A percentile compares a stretch with the other conserved stretches of the same genome.
phyloP scores from a whole-genome alignment of 1,284 basidiomycete genomes.

The Pascua sp. region DNA sequence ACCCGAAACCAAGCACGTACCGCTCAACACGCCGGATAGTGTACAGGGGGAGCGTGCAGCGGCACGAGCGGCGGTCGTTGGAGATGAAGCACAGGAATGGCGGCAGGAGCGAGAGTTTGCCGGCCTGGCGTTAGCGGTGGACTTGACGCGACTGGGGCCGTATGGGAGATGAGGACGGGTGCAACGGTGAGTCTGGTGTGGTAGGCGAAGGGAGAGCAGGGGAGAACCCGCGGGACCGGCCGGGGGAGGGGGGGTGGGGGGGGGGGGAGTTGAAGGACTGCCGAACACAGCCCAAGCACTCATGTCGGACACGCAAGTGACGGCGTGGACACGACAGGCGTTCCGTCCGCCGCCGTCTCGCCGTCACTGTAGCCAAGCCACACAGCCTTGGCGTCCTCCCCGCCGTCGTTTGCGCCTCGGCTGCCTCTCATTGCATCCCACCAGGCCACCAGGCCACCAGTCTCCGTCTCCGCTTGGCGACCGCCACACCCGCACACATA shows the following conservation, averaged over 20 bases:
- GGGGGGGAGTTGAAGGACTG: background rate
- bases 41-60: conserved; percentile 86
- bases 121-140: conserved; percentile 60
- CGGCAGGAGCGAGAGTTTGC: conserved; percentile 81
- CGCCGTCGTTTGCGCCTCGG: background rate
- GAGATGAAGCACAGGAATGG: conserved; percentile 90
- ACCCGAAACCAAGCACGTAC: conserved; percentile 19
- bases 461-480: no score
- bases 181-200: background rate
- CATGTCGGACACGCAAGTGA: no score
- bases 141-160: no score
- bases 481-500: no score
- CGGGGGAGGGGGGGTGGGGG: no score
- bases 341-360: no score
- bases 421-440: no score
- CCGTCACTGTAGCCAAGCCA: no score
- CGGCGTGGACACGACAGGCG: no score
- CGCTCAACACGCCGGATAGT: conserved; percentile 94
- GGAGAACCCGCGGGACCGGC: background rate
- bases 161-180: no score
- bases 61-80: conserved; percentile 84
- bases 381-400: background rate
- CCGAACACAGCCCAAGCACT: no score
- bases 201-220: background rate
- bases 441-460: no score